These are phyloP conservation scores for Lepidium didymum DNA, from an alignment of 345 rosid species.

Conservation along the genomic window DNA sequence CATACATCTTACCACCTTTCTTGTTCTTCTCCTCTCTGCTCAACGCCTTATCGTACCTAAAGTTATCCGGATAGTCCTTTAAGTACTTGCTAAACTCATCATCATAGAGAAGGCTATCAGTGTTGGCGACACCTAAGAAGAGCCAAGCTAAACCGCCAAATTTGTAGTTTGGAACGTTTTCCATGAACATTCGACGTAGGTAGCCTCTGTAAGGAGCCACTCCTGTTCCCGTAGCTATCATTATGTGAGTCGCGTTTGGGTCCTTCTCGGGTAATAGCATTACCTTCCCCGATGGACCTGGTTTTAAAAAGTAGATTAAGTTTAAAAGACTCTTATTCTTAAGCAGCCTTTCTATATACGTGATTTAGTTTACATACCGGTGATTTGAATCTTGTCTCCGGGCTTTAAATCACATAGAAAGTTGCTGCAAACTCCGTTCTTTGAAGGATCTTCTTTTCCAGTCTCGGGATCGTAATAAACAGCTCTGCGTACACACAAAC, in stretches of 20 bases:
- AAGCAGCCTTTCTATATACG: neutral
- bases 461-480: slow-evolving; percentile 88
- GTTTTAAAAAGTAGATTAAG: slow-evolving; percentile 8
- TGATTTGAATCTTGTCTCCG: slow-evolving; percentile 81
- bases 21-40: slow-evolving; percentile 93
- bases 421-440: slow-evolving; percentile 91
- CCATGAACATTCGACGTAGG: slow-evolving; percentile 95
- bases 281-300: slow-evolving; percentile 96
- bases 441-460: slow-evolving; percentile 91
- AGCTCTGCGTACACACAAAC: slow-evolving; percentile 95
- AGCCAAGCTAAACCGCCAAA: slow-evolving; percentile 94
- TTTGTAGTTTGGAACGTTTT: slow-evolving; percentile 58
- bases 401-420: slow-evolving; percentile 84
- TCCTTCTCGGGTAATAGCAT: slow-evolving; percentile 93
- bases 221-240: slow-evolving; percentile 98
- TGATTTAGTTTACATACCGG: slow-evolving; percentile 43
- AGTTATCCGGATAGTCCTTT: slow-evolving; percentile 65
- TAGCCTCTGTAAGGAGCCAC: slow-evolving; percentile 93
- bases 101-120: slow-evolving; percentile 86
- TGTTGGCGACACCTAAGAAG: slow-evolving; percentile 94
- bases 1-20: slow-evolving; percentile 97
- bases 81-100: slow-evolving; percentile 81
- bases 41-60: slow-evolving; percentile 79
- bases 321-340: neutral
- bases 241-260: slow-evolving; percentile 86